Percentiles rank a stretch among this genome's conserved stretches.
These are phyloP conservation scores for Aspergillus carbonarius DNA, from an alignment of 2,329 filamentous ascomycete species.

Conservation along the genomic window DNA sequence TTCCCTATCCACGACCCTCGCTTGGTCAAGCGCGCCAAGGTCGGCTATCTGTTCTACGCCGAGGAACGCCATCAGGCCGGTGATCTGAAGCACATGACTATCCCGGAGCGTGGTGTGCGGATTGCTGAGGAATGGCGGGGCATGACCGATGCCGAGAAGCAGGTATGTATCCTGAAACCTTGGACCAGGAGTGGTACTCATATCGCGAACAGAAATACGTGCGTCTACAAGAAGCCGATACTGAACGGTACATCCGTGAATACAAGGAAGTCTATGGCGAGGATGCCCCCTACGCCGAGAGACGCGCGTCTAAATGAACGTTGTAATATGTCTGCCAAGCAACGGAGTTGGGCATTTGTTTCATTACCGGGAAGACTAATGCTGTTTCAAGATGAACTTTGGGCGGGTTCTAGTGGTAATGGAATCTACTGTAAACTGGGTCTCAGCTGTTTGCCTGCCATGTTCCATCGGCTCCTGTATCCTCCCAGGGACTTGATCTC, in stretches of 20 bases:
- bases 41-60: slow-evolving; percentile 47
- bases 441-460: not conserved
- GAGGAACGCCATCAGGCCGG: slow-evolving; percentile 47
- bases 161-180: slow-evolving; percentile 27
- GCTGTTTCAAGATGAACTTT: not conserved
- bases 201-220: slow-evolving; percentile 29
- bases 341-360: not conserved
- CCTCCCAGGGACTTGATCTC: not conserved
- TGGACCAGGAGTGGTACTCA: not conserved
- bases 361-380: not conserved
- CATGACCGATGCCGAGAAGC: slow-evolving; percentile 34
- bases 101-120: slow-evolving; percentile 33
- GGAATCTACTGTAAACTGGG: not conserved
- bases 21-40: slow-evolving; percentile 44
- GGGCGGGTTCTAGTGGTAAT: not conserved
- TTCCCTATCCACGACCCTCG: slow-evolving; percentile 55
- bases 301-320: slow-evolving; percentile 3
- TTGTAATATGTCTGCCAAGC: not conserved
- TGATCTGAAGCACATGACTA: slow-evolving; percentile 51
- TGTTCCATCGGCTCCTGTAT: not conserved
- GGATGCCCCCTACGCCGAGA: slow-evolving; percentile 13
- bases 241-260: slow-evolving; percentile 36
- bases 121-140: slow-evolving; percentile 27
- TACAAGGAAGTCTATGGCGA: slow-evolving; percentile 38
- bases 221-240: slow-evolving; percentile 26